A percentile compares a stretch with the other conserved stretches of the same genome.
These are phyloP conservation scores for Eucalyptus coolabah DNA, from an alignment of 345 rosid species.

Conservation along the genomic window DNA sequence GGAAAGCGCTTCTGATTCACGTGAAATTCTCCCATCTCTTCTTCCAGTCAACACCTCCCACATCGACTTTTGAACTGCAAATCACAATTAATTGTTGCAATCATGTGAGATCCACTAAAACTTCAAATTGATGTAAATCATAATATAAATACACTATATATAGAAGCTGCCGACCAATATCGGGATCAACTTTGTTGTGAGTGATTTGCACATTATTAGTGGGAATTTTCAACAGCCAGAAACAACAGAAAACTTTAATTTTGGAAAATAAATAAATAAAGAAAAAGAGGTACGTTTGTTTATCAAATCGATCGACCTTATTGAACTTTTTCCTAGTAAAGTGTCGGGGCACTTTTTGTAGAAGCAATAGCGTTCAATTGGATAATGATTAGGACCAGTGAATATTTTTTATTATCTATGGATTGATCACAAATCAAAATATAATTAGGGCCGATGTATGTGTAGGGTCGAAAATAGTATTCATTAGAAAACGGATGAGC, in stretches of 20 bases:
- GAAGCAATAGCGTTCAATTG: neutral
- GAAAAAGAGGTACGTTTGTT: neutral
- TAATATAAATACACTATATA: neutral
- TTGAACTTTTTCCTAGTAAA: neutral
- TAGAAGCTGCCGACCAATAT: neutral
- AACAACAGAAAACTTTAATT: neutral
- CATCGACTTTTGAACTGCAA: constrained; percentile 19
- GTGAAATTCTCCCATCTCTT: constrained; percentile 27
- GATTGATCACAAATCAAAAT: neutral
- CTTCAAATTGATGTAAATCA: neutral
- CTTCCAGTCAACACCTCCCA: constrained; percentile 34
- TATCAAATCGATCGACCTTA: neutral
- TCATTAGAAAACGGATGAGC: neutral
- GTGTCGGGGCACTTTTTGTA: neutral
- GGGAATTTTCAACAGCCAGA: neutral
- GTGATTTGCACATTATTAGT: neutral
- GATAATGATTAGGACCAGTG: neutral
- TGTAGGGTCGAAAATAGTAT: neutral
- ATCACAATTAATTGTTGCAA: neutral
- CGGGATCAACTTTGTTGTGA: neutral
- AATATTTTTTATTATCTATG: neutral
- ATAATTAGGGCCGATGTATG: neutral
- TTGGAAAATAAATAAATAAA: neutral
- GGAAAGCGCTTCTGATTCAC: constrained; percentile 3
- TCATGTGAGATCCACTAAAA: neutral